Percentiles rank a stretch among this genome's conserved stretches.
These are phyloP conservation scores for Tulasnella calospora DNA, from an alignment of 768 basidiomycete species.

Conservation along the genomic window DNA sequence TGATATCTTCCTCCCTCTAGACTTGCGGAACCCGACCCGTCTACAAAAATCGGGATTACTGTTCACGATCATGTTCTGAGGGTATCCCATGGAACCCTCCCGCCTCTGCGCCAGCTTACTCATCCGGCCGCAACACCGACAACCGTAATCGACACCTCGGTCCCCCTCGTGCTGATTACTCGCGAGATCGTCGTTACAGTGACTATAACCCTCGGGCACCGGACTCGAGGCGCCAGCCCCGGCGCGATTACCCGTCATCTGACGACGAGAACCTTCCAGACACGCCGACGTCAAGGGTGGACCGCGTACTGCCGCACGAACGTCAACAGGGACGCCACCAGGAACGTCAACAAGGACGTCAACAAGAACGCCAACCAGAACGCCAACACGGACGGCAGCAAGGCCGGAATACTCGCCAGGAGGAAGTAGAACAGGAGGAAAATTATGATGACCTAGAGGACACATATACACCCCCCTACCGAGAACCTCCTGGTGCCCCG, in stretches of 20 bases:
- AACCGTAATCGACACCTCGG: background rate
- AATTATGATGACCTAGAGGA: background rate
- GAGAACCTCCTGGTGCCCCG: background rate
- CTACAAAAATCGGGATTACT: background rate
- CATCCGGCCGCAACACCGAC: background rate
- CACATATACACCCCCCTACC: background rate
- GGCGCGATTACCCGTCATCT: background rate
- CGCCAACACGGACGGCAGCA: background rate
- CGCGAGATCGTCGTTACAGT: background rate
- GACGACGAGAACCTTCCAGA: background rate
- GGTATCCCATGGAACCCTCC: background rate
- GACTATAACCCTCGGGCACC: background rate
- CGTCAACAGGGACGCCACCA: background rate
- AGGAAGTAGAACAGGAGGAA: background rate
- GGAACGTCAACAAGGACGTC: background rate
- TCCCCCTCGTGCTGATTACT: background rate
- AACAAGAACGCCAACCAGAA: background rate
- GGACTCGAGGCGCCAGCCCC: background rate
- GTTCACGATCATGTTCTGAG: background rate
- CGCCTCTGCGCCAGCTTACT: background rate
- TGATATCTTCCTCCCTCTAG: background rate
- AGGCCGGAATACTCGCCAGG: background rate
- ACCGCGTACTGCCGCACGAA: background rate
- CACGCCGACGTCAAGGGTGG: background rate
- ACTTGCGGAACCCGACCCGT: background rate